These are phyloP conservation scores for Vigna hirtella DNA, from an alignment of 306 rosid genomes.

Conservation along the genomic window DNA sequence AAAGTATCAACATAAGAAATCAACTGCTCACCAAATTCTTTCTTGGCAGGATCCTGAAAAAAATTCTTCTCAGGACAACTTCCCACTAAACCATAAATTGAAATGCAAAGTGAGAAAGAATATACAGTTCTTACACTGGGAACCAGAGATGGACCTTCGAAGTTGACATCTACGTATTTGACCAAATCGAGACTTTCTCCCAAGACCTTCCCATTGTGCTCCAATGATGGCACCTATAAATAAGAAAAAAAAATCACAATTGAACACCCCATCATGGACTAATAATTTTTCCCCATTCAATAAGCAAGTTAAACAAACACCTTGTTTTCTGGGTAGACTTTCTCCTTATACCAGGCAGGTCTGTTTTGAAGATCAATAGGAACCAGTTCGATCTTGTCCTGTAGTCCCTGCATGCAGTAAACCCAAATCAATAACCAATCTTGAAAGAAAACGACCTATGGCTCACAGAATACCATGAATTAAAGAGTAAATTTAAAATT, in stretches of 20 bases:
- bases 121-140: conserved; percentile 57
- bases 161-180: conserved; percentile 63
- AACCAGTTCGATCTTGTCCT: conserved; percentile 70
- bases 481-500: background rate
- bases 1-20: conserved; percentile 57
- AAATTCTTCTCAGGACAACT: background rate
- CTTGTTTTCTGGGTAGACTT: conserved; percentile 72
- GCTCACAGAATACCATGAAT: background rate
- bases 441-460: background rate
- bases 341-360: conserved; percentile 88
- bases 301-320: conserved; percentile 39
- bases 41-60: conserved; percentile 64
- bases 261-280: background rate
- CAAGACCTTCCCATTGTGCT: conserved; percentile 75
- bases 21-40: conserved; percentile 60
- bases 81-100: background rate
- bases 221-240: conserved; percentile 70
- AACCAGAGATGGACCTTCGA: conserved; percentile 60
- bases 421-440: conserved; percentile 6
- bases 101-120: background rate
- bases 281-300: background rate
- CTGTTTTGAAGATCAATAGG: conserved; percentile 61
- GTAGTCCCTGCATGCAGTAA: conserved; percentile 70
- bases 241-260: conserved; percentile 22
- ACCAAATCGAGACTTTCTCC: conserved; percentile 86